Evolutionary conservation across 1,284 basidiomycete species (phyloP).

Genomic region (Stygiomarasmius scandens): DNA sequence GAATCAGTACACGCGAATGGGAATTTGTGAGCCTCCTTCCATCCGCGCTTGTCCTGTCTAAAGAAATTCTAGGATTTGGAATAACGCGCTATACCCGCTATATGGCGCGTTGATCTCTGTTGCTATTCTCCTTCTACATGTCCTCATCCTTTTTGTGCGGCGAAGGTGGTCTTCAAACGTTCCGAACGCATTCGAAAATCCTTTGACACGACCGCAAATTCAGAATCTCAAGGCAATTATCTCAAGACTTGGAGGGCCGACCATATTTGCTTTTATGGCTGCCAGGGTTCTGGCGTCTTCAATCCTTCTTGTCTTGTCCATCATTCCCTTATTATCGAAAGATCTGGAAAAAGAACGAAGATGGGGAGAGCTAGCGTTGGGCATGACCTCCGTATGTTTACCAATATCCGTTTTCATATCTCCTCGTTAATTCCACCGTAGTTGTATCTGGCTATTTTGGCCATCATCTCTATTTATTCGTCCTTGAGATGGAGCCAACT

Average conservation of each 20-base stretch:
- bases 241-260: constrained; percentile 4
- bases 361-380: neutral
- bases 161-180: neutral
- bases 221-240: neutral
- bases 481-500: constrained; percentile 10
- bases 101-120: constrained; percentile 4
- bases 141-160: neutral
- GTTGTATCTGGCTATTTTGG: constrained; percentile 6
- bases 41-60: too few species aligned
- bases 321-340: too few species aligned
- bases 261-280: constrained; percentile 5
- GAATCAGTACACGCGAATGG: too few species aligned
- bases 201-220: too few species aligned
- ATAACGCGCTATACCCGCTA: too few species aligned
- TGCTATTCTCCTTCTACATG: constrained; percentile 3
- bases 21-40: too few species aligned
- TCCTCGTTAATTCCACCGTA: neutral
- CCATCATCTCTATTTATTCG: constrained; percentile 4
- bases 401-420: neutral
- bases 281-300: neutral
- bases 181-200: neutral
- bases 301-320: neutral
- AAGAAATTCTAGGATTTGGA: too few species aligned
- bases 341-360: neutral
- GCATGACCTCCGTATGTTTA: constrained; percentile 2